These are phyloP conservation scores for Globisporangium emineosum DNA, from an alignment of 352 stramenopile species.

Conservation along the genomic window DNA sequence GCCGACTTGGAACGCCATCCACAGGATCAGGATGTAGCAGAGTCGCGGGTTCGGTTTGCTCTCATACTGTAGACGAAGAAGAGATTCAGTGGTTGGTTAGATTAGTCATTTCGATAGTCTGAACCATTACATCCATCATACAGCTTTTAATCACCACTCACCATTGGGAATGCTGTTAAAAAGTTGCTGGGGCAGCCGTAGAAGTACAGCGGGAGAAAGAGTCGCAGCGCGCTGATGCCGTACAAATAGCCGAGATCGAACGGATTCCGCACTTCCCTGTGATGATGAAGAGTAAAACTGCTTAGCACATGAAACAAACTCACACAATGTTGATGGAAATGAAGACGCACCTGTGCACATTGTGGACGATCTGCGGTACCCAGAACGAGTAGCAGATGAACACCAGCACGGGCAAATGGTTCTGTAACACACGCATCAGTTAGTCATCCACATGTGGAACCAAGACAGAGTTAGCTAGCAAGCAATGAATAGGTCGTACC, in stretches of 20 bases:
- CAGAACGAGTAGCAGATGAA: constrained; percentile 97
- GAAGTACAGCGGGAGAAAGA: constrained; percentile 96
- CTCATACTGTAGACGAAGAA: constrained; percentile 46
- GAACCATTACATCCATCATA: background rate
- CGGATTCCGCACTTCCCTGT: constrained; percentile 89
- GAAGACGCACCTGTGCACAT: constrained; percentile 79
- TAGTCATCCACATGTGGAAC: background rate
- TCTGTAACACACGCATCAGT: constrained; percentile 32
- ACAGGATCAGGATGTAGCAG: constrained; percentile 82
- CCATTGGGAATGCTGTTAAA: constrained; percentile 77
- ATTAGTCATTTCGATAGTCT: background rate
- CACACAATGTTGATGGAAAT: background rate
- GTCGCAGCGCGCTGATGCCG: constrained; percentile 90
- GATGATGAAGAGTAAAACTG: constrained; percentile 3
- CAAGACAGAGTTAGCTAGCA: background rate
- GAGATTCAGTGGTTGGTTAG: background rate
- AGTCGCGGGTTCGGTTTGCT: constrained; percentile 61
- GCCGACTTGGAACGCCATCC: constrained; percentile 92
- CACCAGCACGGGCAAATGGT: constrained; percentile 86
- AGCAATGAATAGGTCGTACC: constrained; percentile 26
- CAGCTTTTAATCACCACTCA: constrained; percentile 21
- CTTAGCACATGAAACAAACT: background rate
- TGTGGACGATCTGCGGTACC: constrained; percentile 97
- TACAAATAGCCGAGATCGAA: constrained; percentile 95
- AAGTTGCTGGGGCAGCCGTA: constrained; percentile 95